These are phyloP conservation scores for Tricholoma matsutake DNA, from an alignment of 768 basidiomycete genomes.

Conservation along the genomic window DNA sequence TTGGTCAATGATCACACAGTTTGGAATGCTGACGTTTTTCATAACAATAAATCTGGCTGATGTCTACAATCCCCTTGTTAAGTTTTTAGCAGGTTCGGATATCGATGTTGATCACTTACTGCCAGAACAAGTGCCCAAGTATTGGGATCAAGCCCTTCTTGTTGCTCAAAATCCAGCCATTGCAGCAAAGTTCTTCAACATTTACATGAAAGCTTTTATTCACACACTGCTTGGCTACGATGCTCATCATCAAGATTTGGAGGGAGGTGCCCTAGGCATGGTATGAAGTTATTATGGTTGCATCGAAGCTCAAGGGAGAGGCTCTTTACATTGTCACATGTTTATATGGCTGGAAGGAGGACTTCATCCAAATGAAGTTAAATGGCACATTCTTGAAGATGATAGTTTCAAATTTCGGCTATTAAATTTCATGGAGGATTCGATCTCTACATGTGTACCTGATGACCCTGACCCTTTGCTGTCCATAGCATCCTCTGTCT, in stretches of 20 bases:
- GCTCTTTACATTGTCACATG: too few species aligned
- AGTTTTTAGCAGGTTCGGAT: slow-evolving; percentile 33
- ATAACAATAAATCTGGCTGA: background rate
- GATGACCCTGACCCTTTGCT: slow-evolving; percentile 8
- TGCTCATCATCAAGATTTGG: background rate
- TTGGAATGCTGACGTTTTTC: too few species aligned
- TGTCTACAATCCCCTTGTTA: slow-evolving; percentile 31
- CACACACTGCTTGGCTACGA: slow-evolving; percentile 22
- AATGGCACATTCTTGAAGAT: slow-evolving; percentile 14
- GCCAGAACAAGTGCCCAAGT: too few species aligned
- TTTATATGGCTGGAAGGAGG: slow-evolving; percentile 9
- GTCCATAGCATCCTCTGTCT: slow-evolving; percentile 4
- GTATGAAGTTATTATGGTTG: slow-evolving; percentile 21
- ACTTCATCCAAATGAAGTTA: slow-evolving; percentile 22
- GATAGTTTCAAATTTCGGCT: slow-evolving; percentile 24
- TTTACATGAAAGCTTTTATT: slow-evolving; percentile 36
- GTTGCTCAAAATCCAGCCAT: background rate
- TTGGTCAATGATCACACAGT: slow-evolving; percentile 28
- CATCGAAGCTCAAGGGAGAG: too few species aligned
- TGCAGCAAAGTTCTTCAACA: slow-evolving; percentile 38
- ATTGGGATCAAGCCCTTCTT: too few species aligned
- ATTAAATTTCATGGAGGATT: slow-evolving; percentile 5
- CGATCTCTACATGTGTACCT: slow-evolving; percentile 24
- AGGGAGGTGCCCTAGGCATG: slow-evolving; percentile 31
- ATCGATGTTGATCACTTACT: slow-evolving; percentile 30